Evolutionary conservation across 2,329 filamentous ascomycete species (phyloP), one percentile per base, ranked within the genome.

Genomic region (Fusarium solani-melongenae): DNA sequence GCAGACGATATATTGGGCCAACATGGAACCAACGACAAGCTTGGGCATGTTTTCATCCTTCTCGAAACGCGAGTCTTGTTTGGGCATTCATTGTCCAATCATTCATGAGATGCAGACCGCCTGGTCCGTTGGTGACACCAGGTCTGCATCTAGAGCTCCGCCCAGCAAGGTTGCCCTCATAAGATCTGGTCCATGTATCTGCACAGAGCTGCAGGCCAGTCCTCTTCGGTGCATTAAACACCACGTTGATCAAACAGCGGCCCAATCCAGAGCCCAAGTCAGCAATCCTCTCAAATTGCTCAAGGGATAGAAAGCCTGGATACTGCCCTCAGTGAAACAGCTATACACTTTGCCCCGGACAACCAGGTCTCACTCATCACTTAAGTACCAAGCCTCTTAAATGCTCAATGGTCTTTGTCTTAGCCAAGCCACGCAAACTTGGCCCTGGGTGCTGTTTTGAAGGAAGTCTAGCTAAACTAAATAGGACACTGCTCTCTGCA

Each of bases 381-480:
- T 44, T 55, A 38, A 27, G 22, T 38, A 38, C 55, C 55, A 59
- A 49, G 49, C 58, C 59, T 58, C 56, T 67, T 55, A 64, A 72
- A 65, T 59, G 49, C 34, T 49, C 62, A 70, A 51, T 62, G 38
- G 46, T 53, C 20, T 39, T 69, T 75, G 66, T 76, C 74, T 75
- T 73, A 77, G 68, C 76, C 76, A 78, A 78, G 75, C 76, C 73
- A 78, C 67, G 76, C 76, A 78, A 77, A 78, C 76, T 68, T 74
- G 78, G 67, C 76, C 74, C 71, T 66, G 70, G 66, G 74, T 65
- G 70, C 71, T 76, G 76, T 79, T 79, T 78, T 74, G 75, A 79
- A 74, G 78, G 71, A 81, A 80, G 80, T 82, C 81, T 82, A 82
- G 79, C 81, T 82, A 82, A 74, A 77, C 73, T 75, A 78, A 78